Percentiles rank a stretch among this genome's conserved stretches.
These are phyloP conservation scores for Saccharomyces hybrid DNA, from an alignment of 1,139 yeast genomes.

Conservation along the genomic window DNA sequence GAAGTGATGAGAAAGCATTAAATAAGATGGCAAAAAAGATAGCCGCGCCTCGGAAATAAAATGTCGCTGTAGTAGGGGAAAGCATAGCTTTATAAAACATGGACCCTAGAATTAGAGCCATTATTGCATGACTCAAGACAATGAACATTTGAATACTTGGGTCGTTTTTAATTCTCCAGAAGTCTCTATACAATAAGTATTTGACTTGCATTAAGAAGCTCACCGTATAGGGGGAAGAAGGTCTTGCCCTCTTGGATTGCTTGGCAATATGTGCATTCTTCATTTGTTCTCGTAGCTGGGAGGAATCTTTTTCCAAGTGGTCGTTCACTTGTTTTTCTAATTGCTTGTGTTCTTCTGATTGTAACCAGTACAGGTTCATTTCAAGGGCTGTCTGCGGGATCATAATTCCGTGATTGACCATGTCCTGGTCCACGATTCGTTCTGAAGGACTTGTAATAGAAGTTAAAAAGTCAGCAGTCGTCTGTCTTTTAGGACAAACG, in stretches of 20 bases:
- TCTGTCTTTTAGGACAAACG: slow-evolving; percentile 43
- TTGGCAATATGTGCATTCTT: slow-evolving; percentile 42
- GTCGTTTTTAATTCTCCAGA: slow-evolving; percentile 51
- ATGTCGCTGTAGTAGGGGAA: slow-evolving; percentile 37
- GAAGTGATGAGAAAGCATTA: slow-evolving; percentile 57
- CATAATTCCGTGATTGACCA: slow-evolving; percentile 36
- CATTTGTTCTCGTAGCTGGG: slow-evolving; percentile 23
- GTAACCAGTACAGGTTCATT: slow-evolving; percentile 56
- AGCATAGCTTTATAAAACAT: slow-evolving; percentile 49
- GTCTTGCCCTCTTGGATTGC: slow-evolving; percentile 43
- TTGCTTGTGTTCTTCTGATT: slow-evolving; percentile 43
- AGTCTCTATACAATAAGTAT: slow-evolving; percentile 46
- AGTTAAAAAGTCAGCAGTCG: slow-evolving; percentile 45
- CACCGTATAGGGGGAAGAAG: slow-evolving; percentile 48
- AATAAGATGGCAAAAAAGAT: slow-evolving; percentile 61
- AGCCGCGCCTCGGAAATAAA: slow-evolving; percentile 53
- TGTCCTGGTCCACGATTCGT: slow-evolving; percentile 35
- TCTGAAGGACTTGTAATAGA: slow-evolving; percentile 49
- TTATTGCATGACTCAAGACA: slow-evolving; percentile 46
- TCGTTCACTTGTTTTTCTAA: slow-evolving; percentile 37
- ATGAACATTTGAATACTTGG: slow-evolving; percentile 50
- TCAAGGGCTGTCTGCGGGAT: slow-evolving; percentile 65
- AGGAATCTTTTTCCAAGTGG: slow-evolving; percentile 15
- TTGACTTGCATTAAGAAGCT: slow-evolving; percentile 46
- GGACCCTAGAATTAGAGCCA: slow-evolving; percentile 58